Conservation (phyloP, 78 protist genomes). For the Cyanophora paradoxa region DNA sequence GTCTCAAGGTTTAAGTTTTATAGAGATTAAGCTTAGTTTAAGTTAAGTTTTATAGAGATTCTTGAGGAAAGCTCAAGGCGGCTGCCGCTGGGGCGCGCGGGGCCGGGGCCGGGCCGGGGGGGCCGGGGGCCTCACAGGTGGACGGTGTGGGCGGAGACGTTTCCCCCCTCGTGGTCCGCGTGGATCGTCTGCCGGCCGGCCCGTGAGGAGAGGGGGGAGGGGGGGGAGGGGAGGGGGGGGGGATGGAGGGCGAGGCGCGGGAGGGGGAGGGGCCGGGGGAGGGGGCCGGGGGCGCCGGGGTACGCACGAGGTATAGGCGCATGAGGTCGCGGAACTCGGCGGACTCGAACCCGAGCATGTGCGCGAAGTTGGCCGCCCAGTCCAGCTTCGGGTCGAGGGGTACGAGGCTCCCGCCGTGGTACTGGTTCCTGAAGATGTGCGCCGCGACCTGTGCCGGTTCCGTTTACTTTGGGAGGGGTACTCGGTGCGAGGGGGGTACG, state of each 20-base stretch:
- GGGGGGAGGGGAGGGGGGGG: conserved; percentile 52
- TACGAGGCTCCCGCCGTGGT: conserved; percentile 1
- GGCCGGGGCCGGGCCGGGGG: background rate
- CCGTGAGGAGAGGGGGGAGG: background rate
- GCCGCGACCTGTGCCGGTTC: background rate
- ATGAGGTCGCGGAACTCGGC: conserved; percentile 76
- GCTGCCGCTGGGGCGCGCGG: background rate
- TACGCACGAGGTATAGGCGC: conserved; percentile 87
- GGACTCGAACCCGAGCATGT: conserved; percentile 73
- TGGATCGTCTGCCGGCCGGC: background rate
- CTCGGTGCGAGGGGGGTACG: conserved; percentile 73
- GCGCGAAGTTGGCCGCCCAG: conserved; percentile 78
- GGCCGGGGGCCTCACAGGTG: conserved; percentile 41
- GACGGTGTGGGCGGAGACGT: conserved; percentile 82
- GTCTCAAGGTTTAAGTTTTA: too few species aligned
- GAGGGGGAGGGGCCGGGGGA: too few species aligned
- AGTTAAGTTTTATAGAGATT: too few species aligned
- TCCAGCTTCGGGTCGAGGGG: conserved; percentile 63
- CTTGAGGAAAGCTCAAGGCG: too few species aligned
- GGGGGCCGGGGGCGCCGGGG: too few species aligned
- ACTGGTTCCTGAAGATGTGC: background rate
- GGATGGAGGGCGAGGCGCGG: too few species aligned
- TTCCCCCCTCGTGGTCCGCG: conserved; percentile 84
- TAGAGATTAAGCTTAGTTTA: too few species aligned
- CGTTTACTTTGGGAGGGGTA: background rate